Evolutionary conservation across 73 alveolate genomes (phyloP).

Genomic region (Uronychia setigera): DNA sequence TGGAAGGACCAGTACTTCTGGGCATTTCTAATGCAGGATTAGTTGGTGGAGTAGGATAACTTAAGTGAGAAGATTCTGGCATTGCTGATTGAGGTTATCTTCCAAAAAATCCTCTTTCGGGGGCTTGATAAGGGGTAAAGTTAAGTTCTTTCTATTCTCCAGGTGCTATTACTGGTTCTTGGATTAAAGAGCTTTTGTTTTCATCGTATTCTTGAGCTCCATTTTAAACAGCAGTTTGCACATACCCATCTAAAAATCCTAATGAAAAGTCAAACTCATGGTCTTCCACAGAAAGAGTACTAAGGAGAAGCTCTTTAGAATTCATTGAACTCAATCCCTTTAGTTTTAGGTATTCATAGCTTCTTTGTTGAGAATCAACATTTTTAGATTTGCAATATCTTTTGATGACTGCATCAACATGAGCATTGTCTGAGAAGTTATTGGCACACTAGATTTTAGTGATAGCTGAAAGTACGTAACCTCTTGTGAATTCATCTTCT

Average conservation of each 20-base stretch:
- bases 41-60: neutral
- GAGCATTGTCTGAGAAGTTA: conserved; percentile 62
- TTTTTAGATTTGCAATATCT: conserved; percentile 74
- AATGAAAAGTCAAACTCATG: conserved; percentile 67
- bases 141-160: conserved; percentile 55
- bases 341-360: conserved; percentile 75
- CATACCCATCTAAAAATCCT: conserved; percentile 74
- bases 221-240: conserved; percentile 40
- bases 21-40: neutral
- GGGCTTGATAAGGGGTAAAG: conserved; percentile 81
- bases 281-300: conserved; percentile 55
- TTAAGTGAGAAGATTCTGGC: neutral
- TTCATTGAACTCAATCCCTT: conserved; percentile 34
- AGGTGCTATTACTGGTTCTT: conserved; percentile 64
- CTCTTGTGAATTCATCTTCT: conserved; percentile 82
- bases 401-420: conserved; percentile 71
- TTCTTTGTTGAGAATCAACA: conserved; percentile 82
- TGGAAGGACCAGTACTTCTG: too few relatives aligned
- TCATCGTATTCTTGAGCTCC: conserved; percentile 77
- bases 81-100: neutral
- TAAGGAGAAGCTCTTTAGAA: conserved; percentile 62
- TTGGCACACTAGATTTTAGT: conserved; percentile 76
- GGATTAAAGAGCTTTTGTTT: conserved; percentile 51
- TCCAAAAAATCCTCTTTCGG: conserved; percentile 41
- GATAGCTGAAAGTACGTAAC: conserved; percentile 84